These are phyloP conservation scores for Ambrosia hybrid DNA, from an alignment of 140 eudicot species.

Conservation along the genomic window DNA sequence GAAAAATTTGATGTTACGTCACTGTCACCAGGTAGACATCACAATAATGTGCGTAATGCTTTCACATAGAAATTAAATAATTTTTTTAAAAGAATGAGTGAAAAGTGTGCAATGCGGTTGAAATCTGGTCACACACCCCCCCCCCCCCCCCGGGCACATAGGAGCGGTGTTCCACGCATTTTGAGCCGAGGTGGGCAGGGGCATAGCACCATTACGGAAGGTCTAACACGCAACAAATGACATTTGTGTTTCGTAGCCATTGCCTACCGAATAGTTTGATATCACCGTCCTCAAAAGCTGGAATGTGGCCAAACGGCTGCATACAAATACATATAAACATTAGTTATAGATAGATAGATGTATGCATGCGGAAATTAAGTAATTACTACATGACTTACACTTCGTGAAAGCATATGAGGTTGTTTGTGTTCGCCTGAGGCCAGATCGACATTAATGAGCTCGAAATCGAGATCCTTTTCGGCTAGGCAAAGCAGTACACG, in stretches of 20 bases:
- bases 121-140: too few species aligned
- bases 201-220: too few species aligned
- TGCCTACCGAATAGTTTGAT: constrained; percentile 34
- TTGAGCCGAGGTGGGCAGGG: too few species aligned
- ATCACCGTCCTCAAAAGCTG: constrained; percentile 41
- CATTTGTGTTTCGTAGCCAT: background rate
- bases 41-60: too few species aligned
- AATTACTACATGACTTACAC: constrained; percentile 13
- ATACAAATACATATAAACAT: background rate
- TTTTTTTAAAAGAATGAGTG: too few species aligned
- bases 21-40: too few species aligned
- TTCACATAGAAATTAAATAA: too few species aligned
- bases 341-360: background rate
- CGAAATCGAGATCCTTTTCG: constrained; percentile 49
- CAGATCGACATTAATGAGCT: constrained; percentile 39
- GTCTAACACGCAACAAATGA: background rate
- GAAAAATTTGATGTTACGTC: too few species aligned
- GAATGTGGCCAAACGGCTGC: constrained; percentile 75
- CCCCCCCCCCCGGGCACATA: too few species aligned
- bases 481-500: constrained; percentile 43
- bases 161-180: too few species aligned
- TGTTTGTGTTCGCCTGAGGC: constrained; percentile 39
- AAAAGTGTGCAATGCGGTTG: too few species aligned
- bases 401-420: constrained; percentile 42
- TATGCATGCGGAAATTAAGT: background rate